Evolutionary conservation across 176 grass and related monocot genomes (phyloP).

Genomic region (Bonia amplexicaulis): DNA sequence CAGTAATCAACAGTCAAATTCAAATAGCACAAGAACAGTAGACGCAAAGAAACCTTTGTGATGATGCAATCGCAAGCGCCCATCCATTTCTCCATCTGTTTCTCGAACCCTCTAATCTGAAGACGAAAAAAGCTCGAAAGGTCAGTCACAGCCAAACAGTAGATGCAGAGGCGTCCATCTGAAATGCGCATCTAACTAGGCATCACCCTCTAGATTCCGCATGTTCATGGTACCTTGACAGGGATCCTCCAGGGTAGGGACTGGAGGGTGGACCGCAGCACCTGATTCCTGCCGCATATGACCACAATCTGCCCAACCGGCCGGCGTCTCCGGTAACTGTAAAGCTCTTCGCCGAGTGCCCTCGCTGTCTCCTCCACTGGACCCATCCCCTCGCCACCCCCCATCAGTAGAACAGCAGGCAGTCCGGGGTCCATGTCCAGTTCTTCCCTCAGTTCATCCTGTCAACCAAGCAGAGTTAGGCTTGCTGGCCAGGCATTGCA

Average conservation of each 20-base stretch:
- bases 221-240: constrained; percentile 54
- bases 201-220: neutral
- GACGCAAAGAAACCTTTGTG: constrained; percentile 45
- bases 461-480: constrained; percentile 13
- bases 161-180: neutral
- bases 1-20: neutral
- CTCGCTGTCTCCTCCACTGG: constrained; percentile 65
- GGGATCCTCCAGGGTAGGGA: constrained; percentile 55
- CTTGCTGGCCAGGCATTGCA: neutral
- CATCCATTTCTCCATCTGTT: constrained; percentile 91
- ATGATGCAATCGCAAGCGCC: constrained; percentile 85
- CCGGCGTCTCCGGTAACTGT: constrained; percentile 32
- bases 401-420: constrained; percentile 75
- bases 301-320: constrained; percentile 57
- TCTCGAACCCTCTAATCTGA: constrained; percentile 82
- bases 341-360: constrained; percentile 60
- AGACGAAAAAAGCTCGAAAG: neutral
- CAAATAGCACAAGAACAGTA: neutral
- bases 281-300: constrained; percentile 70
- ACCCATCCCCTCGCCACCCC: constrained; percentile 84
- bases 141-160: constrained; percentile 18
- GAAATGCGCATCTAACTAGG: constrained; percentile 28
- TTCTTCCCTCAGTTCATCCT: constrained; percentile 65
- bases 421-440: constrained; percentile 56
- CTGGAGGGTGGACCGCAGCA: constrained; percentile 38